Percentiles rank a stretch among this genome's conserved stretches.
Conservation (phyloP, 768 basidiomycete genomes). For the Chalciporus sphaerocephalus region DNA sequence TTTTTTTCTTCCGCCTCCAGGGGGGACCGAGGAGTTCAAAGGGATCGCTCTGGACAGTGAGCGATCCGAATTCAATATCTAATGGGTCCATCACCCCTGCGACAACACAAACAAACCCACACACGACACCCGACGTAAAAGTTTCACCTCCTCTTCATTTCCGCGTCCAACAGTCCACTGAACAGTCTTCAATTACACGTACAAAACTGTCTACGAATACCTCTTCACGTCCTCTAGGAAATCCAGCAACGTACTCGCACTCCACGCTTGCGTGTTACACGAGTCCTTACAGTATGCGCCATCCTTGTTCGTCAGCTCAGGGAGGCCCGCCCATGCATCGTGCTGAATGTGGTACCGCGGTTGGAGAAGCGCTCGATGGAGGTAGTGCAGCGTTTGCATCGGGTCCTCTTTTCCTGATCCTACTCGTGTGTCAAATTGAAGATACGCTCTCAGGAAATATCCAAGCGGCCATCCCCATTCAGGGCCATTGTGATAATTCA, state of each 20-base stretch:
- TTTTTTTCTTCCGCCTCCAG: constrained; percentile 20
- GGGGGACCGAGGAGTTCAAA: constrained; percentile 11
- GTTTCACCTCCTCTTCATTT: constrained; percentile 2
- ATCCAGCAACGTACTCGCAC: constrained; percentile 86
- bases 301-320: constrained; percentile 86
- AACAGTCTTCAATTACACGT: neutral
- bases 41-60: constrained; percentile 10
- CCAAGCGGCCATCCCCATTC: constrained; percentile 96
- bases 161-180: neutral
- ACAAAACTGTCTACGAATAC: constrained; percentile 12
- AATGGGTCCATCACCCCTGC: constrained; percentile 3
- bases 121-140: constrained; percentile 9
- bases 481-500: constrained; percentile 93
- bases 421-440: constrained; percentile 74
- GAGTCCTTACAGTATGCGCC: constrained; percentile 83
- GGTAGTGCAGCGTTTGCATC: constrained; percentile 69
- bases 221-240: constrained; percentile 65
- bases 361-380: constrained; percentile 68
- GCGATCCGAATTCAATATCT: constrained; percentile 13
- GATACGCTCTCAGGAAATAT: constrained; percentile 91
- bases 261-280: constrained; percentile 95
- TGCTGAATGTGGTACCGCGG: constrained; percentile 69
- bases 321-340: constrained; percentile 91
- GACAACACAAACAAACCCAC: constrained; percentile 25
- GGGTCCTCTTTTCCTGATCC: constrained; percentile 70